These are phyloP conservation scores for Ophiostoma himal-ulmi DNA, from an alignment of 2,329 filamentous ascomycete species.

Conservation along the genomic window DNA sequence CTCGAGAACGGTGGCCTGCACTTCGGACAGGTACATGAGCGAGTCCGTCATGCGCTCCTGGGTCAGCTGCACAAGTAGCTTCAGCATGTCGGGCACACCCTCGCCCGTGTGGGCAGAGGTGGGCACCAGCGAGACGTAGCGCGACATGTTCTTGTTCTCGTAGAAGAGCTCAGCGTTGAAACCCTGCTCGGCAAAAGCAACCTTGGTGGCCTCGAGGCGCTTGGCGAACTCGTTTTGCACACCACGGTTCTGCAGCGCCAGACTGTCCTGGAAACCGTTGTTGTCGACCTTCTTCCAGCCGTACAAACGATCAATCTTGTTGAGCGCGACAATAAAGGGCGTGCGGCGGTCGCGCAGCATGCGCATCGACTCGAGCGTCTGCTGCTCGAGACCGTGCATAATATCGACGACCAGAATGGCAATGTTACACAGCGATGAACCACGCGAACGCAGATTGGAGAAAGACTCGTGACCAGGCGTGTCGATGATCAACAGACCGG, in stretches of 20 bases:
- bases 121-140: conserved; percentile 89
- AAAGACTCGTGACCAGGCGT: conserved; percentile 99
- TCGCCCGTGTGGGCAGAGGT: conserved; percentile 98
- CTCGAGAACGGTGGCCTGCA: conserved; percentile 95
- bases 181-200: conserved; percentile 90
- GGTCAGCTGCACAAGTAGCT: conserved; percentile 83
- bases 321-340: conserved; percentile 95
- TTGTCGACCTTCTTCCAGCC: conserved; percentile 98
- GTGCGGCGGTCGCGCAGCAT: conserved; percentile 89
- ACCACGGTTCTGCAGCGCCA: conserved; percentile 82
- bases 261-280: conserved; percentile 93
- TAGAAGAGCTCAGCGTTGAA: conserved; percentile 97
- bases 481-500: conserved; percentile 92
- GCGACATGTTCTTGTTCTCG: conserved; percentile 96
- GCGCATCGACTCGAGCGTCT: conserved; percentile 96
- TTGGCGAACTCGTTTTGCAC: conserved; percentile 93
- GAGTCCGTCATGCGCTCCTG: conserved; percentile 97
- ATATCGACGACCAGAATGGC: conserved; percentile 98
- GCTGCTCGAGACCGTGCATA: conserved; percentile 97
- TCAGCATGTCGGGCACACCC: conserved; percentile 97
- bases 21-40: conserved; percentile 96
- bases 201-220: conserved; percentile 81
- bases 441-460: conserved; percentile 92
- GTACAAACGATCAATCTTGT: conserved; percentile 99
- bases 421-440: conserved; percentile 98